phyloP scores from a whole-genome alignment of 1,284 basidiomycete genomes.

The Veloboletus limbatus region DNA sequence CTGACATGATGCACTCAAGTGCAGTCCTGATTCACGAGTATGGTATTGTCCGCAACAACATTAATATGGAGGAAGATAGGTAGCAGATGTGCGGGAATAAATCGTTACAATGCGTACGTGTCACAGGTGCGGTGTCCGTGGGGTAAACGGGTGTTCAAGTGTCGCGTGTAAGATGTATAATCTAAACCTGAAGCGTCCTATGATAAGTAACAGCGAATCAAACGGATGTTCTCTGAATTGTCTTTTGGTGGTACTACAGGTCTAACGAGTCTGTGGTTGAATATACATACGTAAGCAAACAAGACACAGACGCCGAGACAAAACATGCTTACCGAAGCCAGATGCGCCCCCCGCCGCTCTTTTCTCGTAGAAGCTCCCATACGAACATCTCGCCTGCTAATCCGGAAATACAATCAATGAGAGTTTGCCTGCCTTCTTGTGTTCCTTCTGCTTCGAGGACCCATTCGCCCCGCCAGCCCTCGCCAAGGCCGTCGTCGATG shows the following conservation, averaged over 20 bases:
- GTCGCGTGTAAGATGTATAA: constrained; percentile 9
- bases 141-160: constrained; percentile 6
- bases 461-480: constrained; percentile 75
- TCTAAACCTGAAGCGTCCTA: constrained; percentile 26
- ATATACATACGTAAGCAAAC: neutral
- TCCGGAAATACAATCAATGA: constrained; percentile 54
- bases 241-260: constrained; percentile 22
- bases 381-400: constrained; percentile 35
- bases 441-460: constrained; percentile 73
- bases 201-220: constrained; percentile 23
- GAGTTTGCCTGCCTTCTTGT: constrained; percentile 53
- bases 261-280: constrained; percentile 22
- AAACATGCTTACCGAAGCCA: constrained; percentile 58
- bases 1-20: constrained; percentile 17
- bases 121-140: constrained; percentile 15
- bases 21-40: too few relatives aligned
- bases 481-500: constrained; percentile 45
- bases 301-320: neutral
- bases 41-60: constrained; percentile 17
- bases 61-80: constrained; percentile 10
- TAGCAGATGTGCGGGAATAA: constrained; percentile 1
- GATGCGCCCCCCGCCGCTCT: constrained; percentile 52
- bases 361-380: constrained; percentile 65
- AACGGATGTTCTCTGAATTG: constrained; percentile 20
- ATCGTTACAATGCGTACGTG: constrained; percentile 16